Conservation (phyloP, 1,284 basidiomycete genomes). For the Sporisorium exsertum region DNA sequence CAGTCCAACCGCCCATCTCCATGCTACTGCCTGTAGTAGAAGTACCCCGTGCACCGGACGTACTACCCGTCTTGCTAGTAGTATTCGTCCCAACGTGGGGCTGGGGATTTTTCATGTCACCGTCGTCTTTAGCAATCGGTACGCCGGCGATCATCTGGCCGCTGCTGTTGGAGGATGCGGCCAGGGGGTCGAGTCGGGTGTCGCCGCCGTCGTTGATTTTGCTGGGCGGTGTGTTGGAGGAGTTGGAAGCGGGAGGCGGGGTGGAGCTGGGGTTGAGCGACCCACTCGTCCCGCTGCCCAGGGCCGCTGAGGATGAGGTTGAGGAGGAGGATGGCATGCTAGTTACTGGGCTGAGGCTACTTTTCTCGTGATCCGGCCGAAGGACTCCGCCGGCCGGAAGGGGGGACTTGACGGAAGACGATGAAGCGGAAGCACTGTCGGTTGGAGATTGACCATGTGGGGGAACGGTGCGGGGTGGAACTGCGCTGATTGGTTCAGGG, state of each 20-base stretch:
- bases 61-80: background rate
- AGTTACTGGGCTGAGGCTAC: background rate
- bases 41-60: background rate
- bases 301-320: background rate
- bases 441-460: background rate
- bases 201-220: background rate
- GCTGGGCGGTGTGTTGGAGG: background rate
- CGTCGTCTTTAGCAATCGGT: conserved; percentile 14
- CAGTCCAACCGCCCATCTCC: background rate
- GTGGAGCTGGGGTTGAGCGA: conserved; percentile 24
- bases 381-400: background rate
- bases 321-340: background rate
- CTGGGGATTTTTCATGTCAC: conserved; percentile 9
- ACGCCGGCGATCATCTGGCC: conserved; percentile 6
- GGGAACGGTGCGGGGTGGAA: background rate
- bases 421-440: background rate
- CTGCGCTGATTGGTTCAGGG: conserved; percentile 7
- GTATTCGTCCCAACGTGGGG: background rate
- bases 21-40: background rate
- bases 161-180: background rate
- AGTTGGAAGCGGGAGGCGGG: background rate
- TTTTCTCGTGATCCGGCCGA: background rate
- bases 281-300: conserved; percentile 8
- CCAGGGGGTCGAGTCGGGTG: background rate
- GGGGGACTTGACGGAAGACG: background rate